Percentiles rank a stretch among this genome's conserved stretches.
phyloP scores from a whole-genome alignment of 805 yeast genomes.

The Teunomyces kruisii region DNA sequence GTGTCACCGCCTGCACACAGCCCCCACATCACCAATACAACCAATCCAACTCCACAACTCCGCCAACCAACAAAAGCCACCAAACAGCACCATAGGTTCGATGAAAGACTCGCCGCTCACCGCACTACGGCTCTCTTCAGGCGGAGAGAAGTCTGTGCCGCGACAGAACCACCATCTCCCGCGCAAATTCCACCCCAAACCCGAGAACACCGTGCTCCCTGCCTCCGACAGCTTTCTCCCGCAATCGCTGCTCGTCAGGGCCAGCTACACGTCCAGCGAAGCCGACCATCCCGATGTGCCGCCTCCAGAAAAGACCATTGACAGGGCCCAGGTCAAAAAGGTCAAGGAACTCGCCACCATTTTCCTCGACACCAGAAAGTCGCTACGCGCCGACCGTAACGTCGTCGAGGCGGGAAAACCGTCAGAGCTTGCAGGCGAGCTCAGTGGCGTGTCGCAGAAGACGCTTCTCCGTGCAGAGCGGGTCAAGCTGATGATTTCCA shows the following conservation, averaged over 20 bases:
- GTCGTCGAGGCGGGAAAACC: constrained; percentile 30
- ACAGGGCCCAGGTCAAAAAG: constrained; percentile 17
- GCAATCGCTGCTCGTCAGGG: neutral
- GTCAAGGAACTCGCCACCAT: constrained; percentile 40
- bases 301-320: neutral
- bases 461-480: constrained; percentile 49
- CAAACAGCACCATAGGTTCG: neutral
- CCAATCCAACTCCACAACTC: too few species aligned
- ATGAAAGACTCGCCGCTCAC: constrained; percentile 1
- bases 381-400: constrained; percentile 43
- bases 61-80: neutral
- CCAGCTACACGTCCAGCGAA: neutral
- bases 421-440: constrained; percentile 6
- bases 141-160: neutral
- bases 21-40: neutral
- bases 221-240: neutral
- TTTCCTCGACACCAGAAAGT: constrained; percentile 42
- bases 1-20: neutral
- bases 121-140: neutral
- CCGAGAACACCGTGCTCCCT: neutral
- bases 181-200: neutral
- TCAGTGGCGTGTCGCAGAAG: constrained; percentile 27
- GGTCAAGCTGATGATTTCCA: constrained; percentile 47
- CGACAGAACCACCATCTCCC: neutral
- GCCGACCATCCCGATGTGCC: neutral